Conservation (phyloP, 805 yeast genomes). For the Schizosaccharomyces pombe region DNA sequence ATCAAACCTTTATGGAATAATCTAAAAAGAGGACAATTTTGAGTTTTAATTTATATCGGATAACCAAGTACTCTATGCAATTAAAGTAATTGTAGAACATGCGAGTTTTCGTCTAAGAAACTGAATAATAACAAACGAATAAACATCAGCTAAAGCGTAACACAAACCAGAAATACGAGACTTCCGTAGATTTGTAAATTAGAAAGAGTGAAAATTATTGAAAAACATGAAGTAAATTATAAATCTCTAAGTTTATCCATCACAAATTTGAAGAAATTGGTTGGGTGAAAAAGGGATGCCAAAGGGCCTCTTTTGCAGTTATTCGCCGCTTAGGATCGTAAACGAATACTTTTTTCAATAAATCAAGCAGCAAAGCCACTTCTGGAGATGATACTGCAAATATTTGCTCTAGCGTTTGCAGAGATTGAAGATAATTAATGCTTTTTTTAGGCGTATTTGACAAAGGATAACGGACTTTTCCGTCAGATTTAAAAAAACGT, state of each 20-base stretch:
- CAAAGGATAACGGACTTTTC: constrained; percentile 17
- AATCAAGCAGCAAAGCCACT: constrained; percentile 30
- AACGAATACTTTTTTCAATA: constrained; percentile 38
- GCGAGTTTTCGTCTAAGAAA: no score
- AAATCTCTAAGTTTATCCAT: neutral
- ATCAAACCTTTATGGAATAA: no score
- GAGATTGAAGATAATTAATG: constrained; percentile 16
- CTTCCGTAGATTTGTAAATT: no score
- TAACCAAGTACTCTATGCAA: no score
- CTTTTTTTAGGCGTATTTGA: constrained; percentile 18
- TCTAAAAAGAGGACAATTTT: no score
- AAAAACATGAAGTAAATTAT: neutral
- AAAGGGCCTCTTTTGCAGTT: constrained; percentile 51
- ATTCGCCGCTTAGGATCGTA: constrained; percentile 53
- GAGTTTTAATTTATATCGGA: no score
- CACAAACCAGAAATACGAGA: no score
- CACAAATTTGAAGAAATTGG: neutral
- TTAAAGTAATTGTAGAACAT: no score
- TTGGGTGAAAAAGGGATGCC: constrained; percentile 53
- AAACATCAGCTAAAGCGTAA: no score
- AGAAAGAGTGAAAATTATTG: no score
- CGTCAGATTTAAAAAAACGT: constrained; percentile 15
- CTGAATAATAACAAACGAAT: no score
- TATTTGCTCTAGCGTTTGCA: constrained; percentile 15
- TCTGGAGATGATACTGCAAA: constrained; percentile 8